These are phyloP conservation scores for Pythium grandisporangium DNA, from an alignment of 352 stramenopile species.

Conservation along the genomic window DNA sequence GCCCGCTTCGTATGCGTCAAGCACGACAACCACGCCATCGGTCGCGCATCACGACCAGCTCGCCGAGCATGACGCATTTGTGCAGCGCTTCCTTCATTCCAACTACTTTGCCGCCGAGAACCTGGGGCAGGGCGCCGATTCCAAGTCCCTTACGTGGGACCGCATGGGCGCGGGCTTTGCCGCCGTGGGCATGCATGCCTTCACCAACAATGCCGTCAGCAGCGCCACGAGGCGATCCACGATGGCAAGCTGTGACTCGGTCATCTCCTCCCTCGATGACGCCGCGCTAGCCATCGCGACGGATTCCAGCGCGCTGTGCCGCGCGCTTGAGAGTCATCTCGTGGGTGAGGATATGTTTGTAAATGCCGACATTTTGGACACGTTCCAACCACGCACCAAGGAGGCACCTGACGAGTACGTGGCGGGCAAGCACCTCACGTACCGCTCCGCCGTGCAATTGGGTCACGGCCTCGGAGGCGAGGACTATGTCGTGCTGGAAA, in stretches of 20 bases:
- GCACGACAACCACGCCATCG: too few relatives aligned
- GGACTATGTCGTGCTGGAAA: slow-evolving; percentile 59
- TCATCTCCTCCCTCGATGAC: slow-evolving; percentile 48
- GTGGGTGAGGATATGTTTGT: slow-evolving; percentile 45
- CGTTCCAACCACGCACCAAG: slow-evolving; percentile 52
- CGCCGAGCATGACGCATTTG: slow-evolving; percentile 5
- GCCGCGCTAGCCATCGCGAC: slow-evolving; percentile 43
- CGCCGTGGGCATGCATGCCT: slow-evolving; percentile 9
- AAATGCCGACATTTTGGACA: slow-evolving; percentile 62
- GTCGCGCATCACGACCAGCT: slow-evolving; percentile 10
- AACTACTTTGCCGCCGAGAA: slow-evolving; percentile 14
- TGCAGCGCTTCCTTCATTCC: slow-evolving; percentile 13
- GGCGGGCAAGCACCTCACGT: slow-evolving; percentile 71
- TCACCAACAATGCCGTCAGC: slow-evolving; percentile 8
- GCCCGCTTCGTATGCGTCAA: too few relatives aligned
- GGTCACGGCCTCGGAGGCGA: slow-evolving; percentile 37
- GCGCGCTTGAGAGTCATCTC: slow-evolving; percentile 45
- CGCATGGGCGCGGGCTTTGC: slow-evolving; percentile 8
- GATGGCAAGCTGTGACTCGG: slow-evolving; percentile 35
- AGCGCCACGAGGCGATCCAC: slow-evolving; percentile 37
- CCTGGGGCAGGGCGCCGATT: slow-evolving; percentile 6
- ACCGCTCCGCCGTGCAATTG: slow-evolving; percentile 31
- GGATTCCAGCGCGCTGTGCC: slow-evolving; percentile 40
- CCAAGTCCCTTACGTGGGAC: slow-evolving; percentile 12
- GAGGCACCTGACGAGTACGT: slow-evolving; percentile 65